Base-by-base conservation (phyloP, 2,329 filamentous ascomycete species). In the Xylaria sp. region DNA sequence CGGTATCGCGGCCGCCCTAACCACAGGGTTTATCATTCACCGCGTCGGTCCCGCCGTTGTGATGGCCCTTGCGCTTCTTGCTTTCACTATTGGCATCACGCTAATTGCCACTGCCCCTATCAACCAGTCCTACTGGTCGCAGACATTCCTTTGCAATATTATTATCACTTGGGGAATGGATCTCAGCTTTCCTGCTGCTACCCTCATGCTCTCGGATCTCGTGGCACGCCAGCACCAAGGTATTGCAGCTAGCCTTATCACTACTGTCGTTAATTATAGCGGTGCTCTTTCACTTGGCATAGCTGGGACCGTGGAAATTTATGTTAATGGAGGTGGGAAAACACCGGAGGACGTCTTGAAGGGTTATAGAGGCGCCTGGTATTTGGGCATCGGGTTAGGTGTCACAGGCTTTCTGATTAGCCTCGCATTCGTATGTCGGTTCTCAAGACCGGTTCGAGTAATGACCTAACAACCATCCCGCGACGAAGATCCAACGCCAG, bases 191-290 rank as follows among this genome's bases (percentile, higher is more conserved):
- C 86, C 86, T 3, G 83, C 85, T 0, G 85, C 83, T 0, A 87
- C 83, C 0, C 75, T 88, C 10, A 80, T 88, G 65, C 79, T 88
- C 23, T 83, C 80, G 6, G 83, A 87, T 68, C 77, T 77, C 7
- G 74, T 79, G 49, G 73, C 74, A 44, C 70, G 70, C 54, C 76
- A 78, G 59, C 77, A 79, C 40, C 78, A 79, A 61, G 78, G 78
- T n/a, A 78, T 79, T 59, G 78, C 78, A 9, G 78, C 78, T 2
- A 84, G 82, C 17, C 73, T 89, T 33, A 84, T 89, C 64, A 86
- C 83, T 56, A 88, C 86, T 0, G 79, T 88, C 53, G 83, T 89
- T 46, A 89, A 89, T 73, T 89, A 89, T 73, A 84, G 81, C 66
- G 88, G 88, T 48, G 84, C 83, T 9, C 78, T 88, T 33, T 85